These are phyloP conservation scores for Solanum acaule DNA, from an alignment of 257 asterid species.

Conservation along the genomic window DNA sequence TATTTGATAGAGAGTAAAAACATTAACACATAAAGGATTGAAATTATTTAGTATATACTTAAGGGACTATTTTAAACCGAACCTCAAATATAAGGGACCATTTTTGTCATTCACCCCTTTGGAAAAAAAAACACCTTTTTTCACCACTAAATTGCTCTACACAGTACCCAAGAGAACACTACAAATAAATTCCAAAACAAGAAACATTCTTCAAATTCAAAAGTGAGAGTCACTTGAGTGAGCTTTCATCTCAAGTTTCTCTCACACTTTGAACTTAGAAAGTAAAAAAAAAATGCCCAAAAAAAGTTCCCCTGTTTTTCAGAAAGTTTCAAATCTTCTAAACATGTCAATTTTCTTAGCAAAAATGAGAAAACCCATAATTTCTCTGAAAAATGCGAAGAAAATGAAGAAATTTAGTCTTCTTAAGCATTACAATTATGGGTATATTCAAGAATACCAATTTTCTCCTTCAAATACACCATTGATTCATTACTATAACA, in stretches of 20 bases:
- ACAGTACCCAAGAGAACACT: background rate
- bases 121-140: background rate
- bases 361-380: constrained; percentile 38
- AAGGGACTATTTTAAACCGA: background rate
- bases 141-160: constrained; percentile 2
- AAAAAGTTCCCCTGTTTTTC: constrained; percentile 26
- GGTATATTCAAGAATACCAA: constrained; percentile 47
- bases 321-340: constrained; percentile 26
- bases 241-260: background rate
- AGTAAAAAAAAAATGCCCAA: constrained; percentile 20
- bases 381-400: constrained; percentile 22
- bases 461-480: constrained; percentile 64
- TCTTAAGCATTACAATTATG: constrained; percentile 21
- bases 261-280: background rate
- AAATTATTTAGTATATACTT: background rate
- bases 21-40: background rate
- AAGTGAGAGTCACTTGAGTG: background rate
- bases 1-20: background rate
- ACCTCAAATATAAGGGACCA: background rate
- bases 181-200: background rate
- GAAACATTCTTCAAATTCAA: background rate
- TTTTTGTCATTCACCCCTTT: background rate
- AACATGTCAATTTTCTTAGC: constrained; percentile 33
- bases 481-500: constrained; percentile 3
- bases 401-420: constrained; percentile 19